Evolutionary conservation across 2,329 filamentous ascomycete genomes (phyloP).

Genomic region (Coleophoma crateriformis): DNA sequence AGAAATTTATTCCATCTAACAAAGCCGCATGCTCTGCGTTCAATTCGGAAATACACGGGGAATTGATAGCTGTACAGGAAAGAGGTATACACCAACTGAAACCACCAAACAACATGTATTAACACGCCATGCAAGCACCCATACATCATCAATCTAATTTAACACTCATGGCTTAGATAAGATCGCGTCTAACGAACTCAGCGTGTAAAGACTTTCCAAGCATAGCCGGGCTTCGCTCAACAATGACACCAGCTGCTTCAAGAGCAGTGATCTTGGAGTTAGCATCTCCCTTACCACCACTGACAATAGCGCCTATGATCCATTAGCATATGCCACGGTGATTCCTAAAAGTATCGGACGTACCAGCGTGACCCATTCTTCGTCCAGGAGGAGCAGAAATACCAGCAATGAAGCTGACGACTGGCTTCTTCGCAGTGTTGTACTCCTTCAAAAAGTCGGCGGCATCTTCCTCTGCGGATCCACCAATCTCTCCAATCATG

Average conservation of each 20-base stretch:
- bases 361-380: constrained; percentile 96
- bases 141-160: constrained; percentile 17
- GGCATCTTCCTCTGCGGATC: constrained; percentile 94
- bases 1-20: not conserved
- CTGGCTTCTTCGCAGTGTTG: constrained; percentile 92
- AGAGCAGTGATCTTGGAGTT: constrained; percentile 97
- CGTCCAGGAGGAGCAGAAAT: constrained; percentile 95
- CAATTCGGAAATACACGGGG: constrained; percentile 7
- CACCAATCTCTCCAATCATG: constrained; percentile 99
- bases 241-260: constrained; percentile 87
- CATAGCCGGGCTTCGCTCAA: constrained; percentile 88
- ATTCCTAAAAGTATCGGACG: constrained; percentile 10
- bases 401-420: constrained; percentile 96
- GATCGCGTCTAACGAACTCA: constrained; percentile 92
- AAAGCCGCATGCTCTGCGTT: not conserved
- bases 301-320: constrained; percentile 71
- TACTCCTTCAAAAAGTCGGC: constrained; percentile 90
- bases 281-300: constrained; percentile 94
- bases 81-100: constrained; percentile 22
- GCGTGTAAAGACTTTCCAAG: constrained; percentile 91
- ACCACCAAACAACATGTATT: constrained; percentile 22
- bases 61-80: constrained; percentile 28
- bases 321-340: constrained; percentile 9
- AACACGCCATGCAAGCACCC: constrained; percentile 19
- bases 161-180: constrained; percentile 58